Percentiles rank a stretch among this genome's conserved stretches.
phyloP scores from a whole-genome alignment of 2,329 filamentous ascomycete species.

The Bipolaris gigantea region DNA sequence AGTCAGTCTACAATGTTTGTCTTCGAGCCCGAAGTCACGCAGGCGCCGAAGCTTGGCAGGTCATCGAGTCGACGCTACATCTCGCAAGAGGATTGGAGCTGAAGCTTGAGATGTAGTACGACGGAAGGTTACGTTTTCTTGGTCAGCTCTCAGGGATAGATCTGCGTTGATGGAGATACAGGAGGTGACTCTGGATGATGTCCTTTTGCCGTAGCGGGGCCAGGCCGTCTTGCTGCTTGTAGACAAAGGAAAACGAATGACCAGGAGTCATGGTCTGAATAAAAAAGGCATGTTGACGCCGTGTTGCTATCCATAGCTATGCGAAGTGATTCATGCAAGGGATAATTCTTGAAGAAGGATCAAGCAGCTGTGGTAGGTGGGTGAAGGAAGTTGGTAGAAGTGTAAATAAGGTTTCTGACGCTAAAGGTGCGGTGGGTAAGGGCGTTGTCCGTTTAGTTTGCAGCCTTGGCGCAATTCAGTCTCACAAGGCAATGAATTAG shows the following conservation, averaged over 20 bases:
- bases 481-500: background rate
- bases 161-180: background rate
- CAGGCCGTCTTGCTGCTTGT: background rate
- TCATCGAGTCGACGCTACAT: background rate
- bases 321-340: background rate
- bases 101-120: background rate
- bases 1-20: background rate
- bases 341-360: background rate
- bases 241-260: background rate
- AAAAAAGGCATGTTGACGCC: background rate
- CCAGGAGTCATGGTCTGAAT: background rate
- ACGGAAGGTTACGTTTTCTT: too few relatives aligned
- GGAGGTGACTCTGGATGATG: background rate
- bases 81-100: background rate
- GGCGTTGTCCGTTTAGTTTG: conserved; percentile 6
- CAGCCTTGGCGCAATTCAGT: conserved; percentile 12
- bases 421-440: conserved; percentile 11
- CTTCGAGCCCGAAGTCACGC: background rate
- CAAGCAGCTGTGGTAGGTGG: conserved; percentile 1
- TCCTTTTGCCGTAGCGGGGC: background rate
- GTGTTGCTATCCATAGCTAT: background rate
- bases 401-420: conserved; percentile 22
- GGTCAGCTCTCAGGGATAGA: background rate
- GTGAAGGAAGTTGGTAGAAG: conserved; percentile 9
- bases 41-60: background rate